Conservation (phyloP, 208 protist genomes). For the Kentomonas sorsogonicus region DNA sequence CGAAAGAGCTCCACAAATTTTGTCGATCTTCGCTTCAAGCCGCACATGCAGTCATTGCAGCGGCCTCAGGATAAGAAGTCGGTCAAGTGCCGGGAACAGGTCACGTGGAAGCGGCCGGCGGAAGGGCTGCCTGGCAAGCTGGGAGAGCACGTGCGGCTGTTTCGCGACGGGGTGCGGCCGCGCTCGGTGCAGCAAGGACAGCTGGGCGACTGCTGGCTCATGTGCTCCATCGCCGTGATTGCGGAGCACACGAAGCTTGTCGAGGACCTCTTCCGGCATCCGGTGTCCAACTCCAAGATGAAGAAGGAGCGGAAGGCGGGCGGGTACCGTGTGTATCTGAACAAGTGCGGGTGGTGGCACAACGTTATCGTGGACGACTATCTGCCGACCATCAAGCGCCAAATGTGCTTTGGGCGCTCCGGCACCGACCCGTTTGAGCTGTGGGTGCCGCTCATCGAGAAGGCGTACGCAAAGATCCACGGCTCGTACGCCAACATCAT, state of each 20-base stretch:
- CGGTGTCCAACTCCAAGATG: slow-evolving; percentile 19
- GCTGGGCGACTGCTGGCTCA: slow-evolving; percentile 66
- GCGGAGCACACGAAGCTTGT: slow-evolving; percentile 35
- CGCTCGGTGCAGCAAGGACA: slow-evolving; percentile 46
- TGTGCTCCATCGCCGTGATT: slow-evolving; percentile 42
- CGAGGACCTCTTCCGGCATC: slow-evolving; percentile 26
- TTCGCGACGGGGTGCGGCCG: slow-evolving; percentile 24
- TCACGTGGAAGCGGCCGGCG: slow-evolving; percentile 55
- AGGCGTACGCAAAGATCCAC: slow-evolving; percentile 83
- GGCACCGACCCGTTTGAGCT: slow-evolving; percentile 37
- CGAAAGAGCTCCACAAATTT: slow-evolving; percentile 33
- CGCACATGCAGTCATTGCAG: slow-evolving; percentile 28
- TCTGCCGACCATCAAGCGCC: slow-evolving; percentile 29
- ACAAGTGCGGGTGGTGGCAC: slow-evolving; percentile 47
- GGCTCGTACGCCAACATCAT: slow-evolving; percentile 60
- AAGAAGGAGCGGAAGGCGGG: slow-evolving; percentile 23
- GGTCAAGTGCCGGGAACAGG: slow-evolving; percentile 12
- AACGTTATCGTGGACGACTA: slow-evolving; percentile 54
- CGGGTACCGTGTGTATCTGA: slow-evolving; percentile 44
- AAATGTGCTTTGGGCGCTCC: slow-evolving; percentile 29
- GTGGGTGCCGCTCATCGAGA: slow-evolving; percentile 74
- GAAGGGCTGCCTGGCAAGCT: slow-evolving; percentile 40
- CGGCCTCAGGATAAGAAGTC: slow-evolving; percentile 20
- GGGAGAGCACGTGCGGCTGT: slow-evolving; percentile 41
- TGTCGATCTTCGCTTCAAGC: slow-evolving; percentile 50